Evolutionary conservation across 108 stramenopile genomes (phyloP).

Genomic region (Stephanodiscus triporus): DNA sequence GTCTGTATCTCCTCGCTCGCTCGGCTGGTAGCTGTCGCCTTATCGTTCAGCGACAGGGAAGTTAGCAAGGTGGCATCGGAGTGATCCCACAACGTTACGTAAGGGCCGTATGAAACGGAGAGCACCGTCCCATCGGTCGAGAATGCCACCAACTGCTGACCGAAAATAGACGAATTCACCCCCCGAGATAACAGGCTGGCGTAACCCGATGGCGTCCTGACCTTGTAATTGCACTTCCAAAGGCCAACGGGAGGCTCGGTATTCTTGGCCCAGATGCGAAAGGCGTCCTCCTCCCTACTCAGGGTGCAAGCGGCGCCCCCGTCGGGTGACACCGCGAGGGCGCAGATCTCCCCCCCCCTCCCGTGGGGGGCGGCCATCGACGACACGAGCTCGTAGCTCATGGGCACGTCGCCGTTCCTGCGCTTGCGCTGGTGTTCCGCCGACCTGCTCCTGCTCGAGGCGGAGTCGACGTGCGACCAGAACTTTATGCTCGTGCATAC

Average conservation of each 20-base stretch:
- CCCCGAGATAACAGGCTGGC: slow-evolving; percentile 48
- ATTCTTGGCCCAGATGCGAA: slow-evolving; percentile 74
- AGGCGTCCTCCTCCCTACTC: slow-evolving; percentile 77
- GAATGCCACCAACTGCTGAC: slow-evolving; percentile 54
- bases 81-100: slow-evolving; percentile 81
- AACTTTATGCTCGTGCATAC: slow-evolving; percentile 72
- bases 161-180: slow-evolving; percentile 17
- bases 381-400: slow-evolving; percentile 57
- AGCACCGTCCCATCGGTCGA: slow-evolving; percentile 77
- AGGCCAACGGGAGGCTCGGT: slow-evolving; percentile 1
- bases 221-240: slow-evolving; percentile 79
- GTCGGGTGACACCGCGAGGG: slow-evolving; percentile 54
- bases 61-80: slow-evolving; percentile 64
- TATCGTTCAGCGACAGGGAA: slow-evolving; percentile 50
- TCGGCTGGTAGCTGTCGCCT: slow-evolving; percentile 18
- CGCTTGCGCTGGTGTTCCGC: slow-evolving; percentile 23
- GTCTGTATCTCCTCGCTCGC: slow-evolving; percentile 44
- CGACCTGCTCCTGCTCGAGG: slow-evolving; percentile 22
- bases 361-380: slow-evolving; percentile 85
- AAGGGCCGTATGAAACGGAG: slow-evolving; percentile 67
- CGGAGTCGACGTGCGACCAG: slow-evolving; percentile 53
- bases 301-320: slow-evolving; percentile 75
- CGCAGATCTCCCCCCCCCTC: slow-evolving; percentile 57
- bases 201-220: slow-evolving; percentile 76
- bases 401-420: slow-evolving; percentile 26